phyloP scores from a whole-genome alignment of 73 alveolate genomes.

The Paramecium caudatum region DNA sequence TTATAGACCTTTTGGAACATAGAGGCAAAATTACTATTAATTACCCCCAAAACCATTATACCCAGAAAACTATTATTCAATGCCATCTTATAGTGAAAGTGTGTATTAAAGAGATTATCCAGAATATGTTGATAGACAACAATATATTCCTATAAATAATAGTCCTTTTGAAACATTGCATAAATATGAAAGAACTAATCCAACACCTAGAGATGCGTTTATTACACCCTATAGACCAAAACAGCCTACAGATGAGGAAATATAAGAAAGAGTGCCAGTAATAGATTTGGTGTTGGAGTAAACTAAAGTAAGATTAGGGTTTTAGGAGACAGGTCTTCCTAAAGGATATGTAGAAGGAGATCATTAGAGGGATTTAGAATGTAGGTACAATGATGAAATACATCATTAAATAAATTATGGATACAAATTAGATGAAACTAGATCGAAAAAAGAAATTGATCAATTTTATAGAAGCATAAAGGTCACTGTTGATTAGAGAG shows the following conservation, averaged over 20 bases:
- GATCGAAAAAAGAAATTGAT: constrained; percentile 33
- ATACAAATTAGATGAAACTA: neutral
- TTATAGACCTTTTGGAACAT: constrained; percentile 17
- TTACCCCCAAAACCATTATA: constrained; percentile 16
- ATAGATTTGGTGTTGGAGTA: constrained; percentile 12
- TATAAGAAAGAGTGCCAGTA: neutral
- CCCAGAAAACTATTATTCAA: constrained; percentile 12
- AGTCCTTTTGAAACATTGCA: constrained; percentile 3
- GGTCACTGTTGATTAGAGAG: constrained; percentile 13
- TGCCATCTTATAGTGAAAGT: constrained; percentile 21
- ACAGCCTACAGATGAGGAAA: constrained; percentile 47
- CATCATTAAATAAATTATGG: neutral
- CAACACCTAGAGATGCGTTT: constrained; percentile 45
- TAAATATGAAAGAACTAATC: constrained; percentile 21
- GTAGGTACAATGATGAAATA: neutral
- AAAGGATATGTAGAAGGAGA: constrained; percentile 34
- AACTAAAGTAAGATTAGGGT: neutral
- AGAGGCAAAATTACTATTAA: neutral
- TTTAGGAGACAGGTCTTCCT: constrained; percentile 1
- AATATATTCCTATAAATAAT: neutral
- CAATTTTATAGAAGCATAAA: neutral
- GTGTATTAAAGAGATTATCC: neutral
- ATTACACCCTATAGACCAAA: constrained; percentile 34
- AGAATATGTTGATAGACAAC: constrained; percentile 21
- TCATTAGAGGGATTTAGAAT: constrained; percentile 21